phyloP scores from a whole-genome alignment of 768 basidiomycete species.

The Pulveroboletus sp. region DNA sequence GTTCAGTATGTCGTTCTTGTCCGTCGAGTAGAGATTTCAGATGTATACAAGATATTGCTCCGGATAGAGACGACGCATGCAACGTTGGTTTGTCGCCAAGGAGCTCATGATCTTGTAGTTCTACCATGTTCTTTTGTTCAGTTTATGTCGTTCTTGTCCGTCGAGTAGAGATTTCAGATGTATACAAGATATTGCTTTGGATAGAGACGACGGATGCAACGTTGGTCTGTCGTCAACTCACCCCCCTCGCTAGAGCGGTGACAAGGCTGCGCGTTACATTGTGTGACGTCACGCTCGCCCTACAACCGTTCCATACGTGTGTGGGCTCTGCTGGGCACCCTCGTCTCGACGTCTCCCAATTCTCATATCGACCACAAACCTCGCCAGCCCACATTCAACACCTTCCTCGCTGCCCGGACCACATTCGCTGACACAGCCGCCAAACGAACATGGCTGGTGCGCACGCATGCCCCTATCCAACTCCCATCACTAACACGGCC shows the following conservation, averaged over 20 bases:
- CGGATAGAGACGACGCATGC: constrained; percentile 8
- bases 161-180: too few relatives aligned
- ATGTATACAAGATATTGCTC: too few relatives aligned
- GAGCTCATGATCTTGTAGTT: constrained; percentile 33
- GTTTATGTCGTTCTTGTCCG: constrained; percentile 10
- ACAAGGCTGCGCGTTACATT: constrained; percentile 15
- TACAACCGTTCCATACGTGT: constrained; percentile 2
- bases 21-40: too few relatives aligned
- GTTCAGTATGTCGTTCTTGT: constrained; percentile 20
- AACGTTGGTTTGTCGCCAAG: constrained; percentile 19
- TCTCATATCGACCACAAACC: constrained; percentile 9
- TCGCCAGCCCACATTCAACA: not conserved
- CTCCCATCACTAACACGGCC: not conserved
- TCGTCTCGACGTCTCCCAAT: constrained; percentile 20
- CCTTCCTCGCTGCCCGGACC: not conserved
- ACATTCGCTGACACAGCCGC: not conserved
- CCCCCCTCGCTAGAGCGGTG: too few relatives aligned
- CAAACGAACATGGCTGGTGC: constrained; percentile 28
- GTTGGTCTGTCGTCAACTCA: constrained; percentile 20
- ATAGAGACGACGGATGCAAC: constrained; percentile 9
- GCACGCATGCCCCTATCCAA: constrained; percentile 14
- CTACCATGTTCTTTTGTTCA: constrained; percentile 25
- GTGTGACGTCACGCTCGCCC: constrained; percentile 32
- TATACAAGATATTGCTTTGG: too few relatives aligned
- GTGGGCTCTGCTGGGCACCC: constrained; percentile 23